Percentiles rank a stretch among this genome's conserved stretches.
phyloP scores from a whole-genome alignment of 768 basidiomycete genomes.

The Chiua virens region DNA sequence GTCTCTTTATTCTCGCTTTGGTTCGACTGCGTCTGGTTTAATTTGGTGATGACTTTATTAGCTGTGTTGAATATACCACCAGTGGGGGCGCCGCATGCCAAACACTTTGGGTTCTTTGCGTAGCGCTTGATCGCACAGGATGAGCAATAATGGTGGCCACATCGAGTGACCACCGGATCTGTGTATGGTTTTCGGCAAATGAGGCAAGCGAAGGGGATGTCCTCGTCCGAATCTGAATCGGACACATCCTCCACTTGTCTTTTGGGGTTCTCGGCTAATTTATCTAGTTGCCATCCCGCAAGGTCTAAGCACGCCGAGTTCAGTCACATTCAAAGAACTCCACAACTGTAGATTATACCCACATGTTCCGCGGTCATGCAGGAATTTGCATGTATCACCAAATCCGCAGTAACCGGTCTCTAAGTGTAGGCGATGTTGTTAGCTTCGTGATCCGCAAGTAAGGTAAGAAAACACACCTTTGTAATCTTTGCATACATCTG shows the following conservation, averaged over 20 bases:
- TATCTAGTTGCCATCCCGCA: constrained; percentile 98
- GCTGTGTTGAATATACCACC: constrained; percentile 96
- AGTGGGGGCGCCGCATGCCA: constrained; percentile 91
- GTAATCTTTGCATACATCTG: constrained; percentile 99
- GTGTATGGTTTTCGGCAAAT: constrained; percentile 94
- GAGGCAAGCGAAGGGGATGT: constrained; percentile 97
- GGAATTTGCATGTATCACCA: constrained; percentile 98
- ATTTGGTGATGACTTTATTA: constrained; percentile 87
- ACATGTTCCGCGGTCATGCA: constrained; percentile 97
- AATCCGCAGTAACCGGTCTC: constrained; percentile 99
- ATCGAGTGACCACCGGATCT: constrained; percentile 93
- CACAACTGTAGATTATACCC: constrained; percentile 32
- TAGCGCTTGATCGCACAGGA: constrained; percentile 95
- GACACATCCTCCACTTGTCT: constrained; percentile 56
- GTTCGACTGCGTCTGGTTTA: constrained; percentile 69
- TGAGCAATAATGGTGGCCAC: constrained; percentile 96
- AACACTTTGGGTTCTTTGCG: constrained; percentile 91
- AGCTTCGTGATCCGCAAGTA: constrained; percentile 18
- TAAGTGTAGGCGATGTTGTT: constrained; percentile 31
- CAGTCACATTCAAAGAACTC: constrained; percentile 6
- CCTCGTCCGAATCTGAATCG: constrained; percentile 75
- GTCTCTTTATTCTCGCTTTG: constrained; percentile 47
- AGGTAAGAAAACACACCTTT: constrained; percentile 67
- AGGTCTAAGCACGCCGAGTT: constrained; percentile 58
- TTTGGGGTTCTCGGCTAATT: constrained; percentile 76